Conservation (phyloP, 306 rosid genomes). For the Morella rubra region DNA sequence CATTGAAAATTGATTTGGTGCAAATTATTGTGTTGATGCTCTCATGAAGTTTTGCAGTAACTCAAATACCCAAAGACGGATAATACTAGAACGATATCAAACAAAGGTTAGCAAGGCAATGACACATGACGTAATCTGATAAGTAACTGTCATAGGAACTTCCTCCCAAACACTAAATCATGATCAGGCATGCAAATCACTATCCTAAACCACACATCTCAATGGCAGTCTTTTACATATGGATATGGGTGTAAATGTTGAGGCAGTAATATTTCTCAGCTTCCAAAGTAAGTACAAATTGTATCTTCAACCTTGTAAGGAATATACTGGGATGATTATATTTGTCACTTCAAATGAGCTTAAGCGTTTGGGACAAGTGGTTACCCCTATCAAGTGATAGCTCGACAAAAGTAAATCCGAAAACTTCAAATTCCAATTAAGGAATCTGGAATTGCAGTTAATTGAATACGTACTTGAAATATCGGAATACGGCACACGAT, state of each 20-base stretch:
- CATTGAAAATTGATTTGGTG: background rate
- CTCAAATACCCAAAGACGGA: background rate
- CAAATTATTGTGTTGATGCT: background rate
- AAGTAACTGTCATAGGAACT: background rate
- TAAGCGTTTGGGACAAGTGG: too few species aligned
- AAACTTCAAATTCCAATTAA: background rate
- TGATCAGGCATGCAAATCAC: constrained; percentile 13
- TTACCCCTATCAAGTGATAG: too few species aligned
- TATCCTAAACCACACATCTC: constrained; percentile 6
- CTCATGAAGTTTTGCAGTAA: background rate
- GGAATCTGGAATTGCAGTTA: constrained; percentile 1
- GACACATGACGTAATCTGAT: background rate
- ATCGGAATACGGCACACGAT: constrained; percentile 15
- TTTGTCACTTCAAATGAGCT: too few species aligned
- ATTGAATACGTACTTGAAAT: constrained; percentile 31
- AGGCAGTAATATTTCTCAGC: background rate
- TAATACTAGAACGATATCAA: background rate
- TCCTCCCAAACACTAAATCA: background rate
- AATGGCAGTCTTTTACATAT: background rate
- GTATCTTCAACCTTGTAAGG: background rate
- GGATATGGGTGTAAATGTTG: background rate
- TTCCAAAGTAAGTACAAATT: background rate
- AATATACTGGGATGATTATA: too few species aligned
- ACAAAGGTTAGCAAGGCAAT: constrained; percentile 4
- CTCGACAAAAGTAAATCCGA: background rate